Base-by-base conservation (phyloP, 352 stramenopile genomes). In the Blastocystis sp. region DNA sequence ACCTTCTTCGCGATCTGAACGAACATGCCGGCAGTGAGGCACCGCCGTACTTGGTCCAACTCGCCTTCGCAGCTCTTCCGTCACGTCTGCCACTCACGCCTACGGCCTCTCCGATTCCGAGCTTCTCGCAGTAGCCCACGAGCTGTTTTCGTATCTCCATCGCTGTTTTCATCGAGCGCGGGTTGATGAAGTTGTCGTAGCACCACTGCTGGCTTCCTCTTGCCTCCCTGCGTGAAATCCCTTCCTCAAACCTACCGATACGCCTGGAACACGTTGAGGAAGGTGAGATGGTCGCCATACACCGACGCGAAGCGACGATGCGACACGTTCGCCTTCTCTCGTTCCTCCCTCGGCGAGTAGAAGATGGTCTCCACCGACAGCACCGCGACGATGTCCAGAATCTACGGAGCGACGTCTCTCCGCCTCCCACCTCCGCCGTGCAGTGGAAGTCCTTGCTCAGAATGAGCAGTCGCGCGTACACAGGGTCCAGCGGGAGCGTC, bases 1-100 rank as follows among this genome's bases (percentile, higher is more conserved):
- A 92, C 92, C 4, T 91, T 90, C 90, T 93, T 94, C 9, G 92
- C 92, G 18, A 92, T 93, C 87, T 94, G 94, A 14, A 94, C 87
- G 84, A 94, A 94, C 73, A 94, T 94, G 4, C 90, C 91, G 0
- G 91, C 91, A 59, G 94, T 90, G 63, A 94, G 93, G 84, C 91
- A 94, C 81, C 93, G 92, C 0, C 92, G 90, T 64, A 95, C 87
- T n/a, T 91, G 90, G 46, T 94, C 91, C 27, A 92, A 92, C 56
- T 94, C 89, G 3, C 90, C 91, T 36, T 93, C 65, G 14, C 69
- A 67, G 44, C 79, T 57, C 36, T 57, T 38, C 7, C 7, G 29
- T 73, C 48, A 6, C 27, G 49, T 6, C 8, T 24, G 11, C 6
- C 9, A 8, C 16, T 8, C 32, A 27, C 2, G 51, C 16, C 32